These are phyloP conservation scores for Petunia secreta DNA, from an alignment of 257 asterid genomes.

Conservation along the genomic window DNA sequence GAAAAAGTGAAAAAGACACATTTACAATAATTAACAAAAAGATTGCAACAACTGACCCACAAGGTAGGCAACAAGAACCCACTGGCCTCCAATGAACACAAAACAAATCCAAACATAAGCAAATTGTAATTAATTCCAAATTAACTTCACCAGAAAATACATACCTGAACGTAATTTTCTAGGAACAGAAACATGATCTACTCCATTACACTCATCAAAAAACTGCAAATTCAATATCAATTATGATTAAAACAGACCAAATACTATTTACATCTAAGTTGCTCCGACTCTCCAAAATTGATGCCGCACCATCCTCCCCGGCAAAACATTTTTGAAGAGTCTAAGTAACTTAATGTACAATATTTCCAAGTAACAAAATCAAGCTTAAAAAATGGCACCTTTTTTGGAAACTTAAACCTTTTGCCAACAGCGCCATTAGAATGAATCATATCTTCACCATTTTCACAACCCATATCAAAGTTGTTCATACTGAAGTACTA, in stretches of 20 bases:
- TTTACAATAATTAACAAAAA: conserved; percentile 7
- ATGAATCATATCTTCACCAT: conserved; percentile 55
- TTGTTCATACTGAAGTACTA: conserved; percentile 24
- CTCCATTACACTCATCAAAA: conserved; percentile 54
- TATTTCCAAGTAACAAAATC: not conserved
- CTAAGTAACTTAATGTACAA: not conserved
- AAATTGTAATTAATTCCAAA: conserved; percentile 25
- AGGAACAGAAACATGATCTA: conserved; percentile 63
- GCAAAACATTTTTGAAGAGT: too few relatives aligned
- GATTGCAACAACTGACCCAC: conserved; percentile 24
- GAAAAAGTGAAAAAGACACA: conserved; percentile 15
- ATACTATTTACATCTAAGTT: not conserved
- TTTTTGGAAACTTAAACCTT: conserved; percentile 46
- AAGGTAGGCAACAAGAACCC: not conserved
- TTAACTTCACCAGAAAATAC: conserved; percentile 32
- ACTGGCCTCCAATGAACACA: conserved; percentile 20
- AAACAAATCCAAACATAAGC: conserved; percentile 33
- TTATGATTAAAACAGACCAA: not conserved
- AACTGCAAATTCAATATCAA: conserved; percentile 49
- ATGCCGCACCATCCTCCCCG: too few relatives aligned
- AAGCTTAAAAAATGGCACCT: conserved; percentile 44
- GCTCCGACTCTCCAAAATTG: too few relatives aligned
- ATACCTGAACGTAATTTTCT: conserved; percentile 78
- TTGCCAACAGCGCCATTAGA: conserved; percentile 33
- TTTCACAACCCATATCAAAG: conserved; percentile 57